Conservation (phyloP, 495 filamentous ascomycete genomes). For the Aspergillus haitiensis region DNA sequence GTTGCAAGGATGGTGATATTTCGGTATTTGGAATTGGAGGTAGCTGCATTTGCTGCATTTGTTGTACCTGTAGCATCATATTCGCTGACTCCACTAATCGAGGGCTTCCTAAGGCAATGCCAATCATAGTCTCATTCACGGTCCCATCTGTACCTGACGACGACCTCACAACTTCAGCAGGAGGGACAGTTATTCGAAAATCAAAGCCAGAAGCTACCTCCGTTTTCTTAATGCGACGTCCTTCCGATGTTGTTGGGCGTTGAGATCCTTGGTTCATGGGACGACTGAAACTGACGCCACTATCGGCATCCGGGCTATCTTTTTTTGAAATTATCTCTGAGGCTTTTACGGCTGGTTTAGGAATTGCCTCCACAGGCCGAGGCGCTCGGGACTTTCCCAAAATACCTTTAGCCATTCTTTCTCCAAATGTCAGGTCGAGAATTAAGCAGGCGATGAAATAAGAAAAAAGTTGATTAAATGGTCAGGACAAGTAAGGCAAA, state of each 20-base stretch:
- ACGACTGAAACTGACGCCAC: constrained; percentile 12
- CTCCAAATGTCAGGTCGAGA: not conserved
- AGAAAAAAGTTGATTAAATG: constrained; percentile 21
- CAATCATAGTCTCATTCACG: constrained; percentile 44
- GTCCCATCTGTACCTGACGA: constrained; percentile 15
- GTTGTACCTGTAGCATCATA: constrained; percentile 26
- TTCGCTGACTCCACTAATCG: constrained; percentile 33
- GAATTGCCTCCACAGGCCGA: constrained; percentile 31
- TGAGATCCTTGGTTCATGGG: constrained; percentile 23
- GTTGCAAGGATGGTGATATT: constrained; percentile 29
- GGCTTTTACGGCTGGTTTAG: constrained; percentile 38
- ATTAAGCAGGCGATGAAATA: constrained; percentile 2
- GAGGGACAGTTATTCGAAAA: constrained; percentile 38
- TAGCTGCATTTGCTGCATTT: constrained; percentile 20
- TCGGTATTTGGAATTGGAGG: constrained; percentile 10
- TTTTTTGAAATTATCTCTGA: constrained; percentile 38
- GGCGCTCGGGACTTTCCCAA: constrained; percentile 35
- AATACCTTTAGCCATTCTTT: constrained; percentile 32
- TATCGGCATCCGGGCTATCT: constrained; percentile 29
- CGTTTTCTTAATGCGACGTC: constrained; percentile 20
- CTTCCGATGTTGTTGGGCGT: constrained; percentile 28
- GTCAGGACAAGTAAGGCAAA: not conserved
- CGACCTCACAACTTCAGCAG: constrained; percentile 28
- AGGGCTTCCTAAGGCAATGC: constrained; percentile 57
- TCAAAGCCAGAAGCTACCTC: constrained; percentile 35